Conservation (phyloP, 2,329 filamentous ascomycete species). For the Aspergillus latus region DNA sequence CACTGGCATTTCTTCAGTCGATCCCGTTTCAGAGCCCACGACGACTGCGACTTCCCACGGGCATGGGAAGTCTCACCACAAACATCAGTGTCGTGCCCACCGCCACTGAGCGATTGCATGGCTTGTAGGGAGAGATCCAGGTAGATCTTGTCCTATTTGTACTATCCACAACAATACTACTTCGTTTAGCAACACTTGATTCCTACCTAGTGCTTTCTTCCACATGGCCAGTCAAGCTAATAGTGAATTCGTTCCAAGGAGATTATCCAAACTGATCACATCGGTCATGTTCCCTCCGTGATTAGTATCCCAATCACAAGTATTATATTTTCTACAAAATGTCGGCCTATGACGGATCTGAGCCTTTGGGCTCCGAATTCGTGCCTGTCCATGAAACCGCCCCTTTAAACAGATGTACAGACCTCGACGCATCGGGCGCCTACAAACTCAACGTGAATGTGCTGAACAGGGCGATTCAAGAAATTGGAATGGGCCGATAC, state of each 20-base stretch:
- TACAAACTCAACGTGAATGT: conserved; percentile 75
- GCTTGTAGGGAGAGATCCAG: neutral
- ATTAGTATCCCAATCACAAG: neutral
- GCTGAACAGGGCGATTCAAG: conserved; percentile 77
- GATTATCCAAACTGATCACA: neutral
- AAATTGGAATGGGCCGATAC: conserved; percentile 85
- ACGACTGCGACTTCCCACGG: neutral
- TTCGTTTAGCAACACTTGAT: neutral
- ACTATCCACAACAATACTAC: neutral
- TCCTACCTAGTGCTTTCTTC: neutral
- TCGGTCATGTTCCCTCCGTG: neutral
- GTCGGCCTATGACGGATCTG: neutral
- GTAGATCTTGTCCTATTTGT: neutral
- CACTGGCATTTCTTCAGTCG: no score
- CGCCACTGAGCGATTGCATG: neutral
- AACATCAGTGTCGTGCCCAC: neutral
- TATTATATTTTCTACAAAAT: neutral
- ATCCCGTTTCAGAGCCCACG: neutral
- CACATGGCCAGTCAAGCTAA: neutral
- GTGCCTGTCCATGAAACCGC: neutral
- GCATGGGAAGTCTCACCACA: neutral
- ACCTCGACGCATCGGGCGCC: conserved; percentile 46
- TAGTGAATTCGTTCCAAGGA: neutral
- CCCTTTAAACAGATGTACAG: conserved; percentile 5
- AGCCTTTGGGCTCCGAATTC: neutral